Percentiles rank a stretch among this genome's conserved stretches.
These are phyloP conservation scores for Cercophora newfieldiana DNA, from an alignment of 495 filamentous ascomycete species.

Conservation along the genomic window DNA sequence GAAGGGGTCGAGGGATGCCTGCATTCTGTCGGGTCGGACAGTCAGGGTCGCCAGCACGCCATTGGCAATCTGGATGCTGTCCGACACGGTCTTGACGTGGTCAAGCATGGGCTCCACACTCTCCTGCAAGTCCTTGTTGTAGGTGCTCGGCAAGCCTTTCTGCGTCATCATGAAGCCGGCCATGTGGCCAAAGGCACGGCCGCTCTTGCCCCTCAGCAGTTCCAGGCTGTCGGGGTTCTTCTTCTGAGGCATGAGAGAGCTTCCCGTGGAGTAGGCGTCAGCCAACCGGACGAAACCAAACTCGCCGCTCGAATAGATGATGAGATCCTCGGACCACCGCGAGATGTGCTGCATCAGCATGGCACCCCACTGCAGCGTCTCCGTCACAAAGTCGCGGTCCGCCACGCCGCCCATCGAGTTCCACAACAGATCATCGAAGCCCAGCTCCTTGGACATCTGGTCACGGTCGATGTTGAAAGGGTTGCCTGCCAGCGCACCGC, in stretches of 20 bases:
- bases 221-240: conserved; percentile 79
- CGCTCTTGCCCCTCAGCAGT: conserved; percentile 83
- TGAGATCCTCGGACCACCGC: conserved; percentile 85
- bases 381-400: conserved; percentile 87
- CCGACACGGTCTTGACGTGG: conserved; percentile 79
- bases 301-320: conserved; percentile 81
- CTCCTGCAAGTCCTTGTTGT: conserved; percentile 96
- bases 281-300: conserved; percentile 82
- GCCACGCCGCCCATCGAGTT: conserved; percentile 84
- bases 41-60: conserved; percentile 76
- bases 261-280: conserved; percentile 84
- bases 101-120: conserved; percentile 85
- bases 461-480: conserved; percentile 88
- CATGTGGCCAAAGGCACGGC: conserved; percentile 85
- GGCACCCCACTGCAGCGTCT: conserved; percentile 86
- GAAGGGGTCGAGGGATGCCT: conserved; percentile 62
- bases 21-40: conserved; percentile 74
- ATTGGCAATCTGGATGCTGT: conserved; percentile 84
- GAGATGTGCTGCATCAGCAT: conserved; percentile 86
- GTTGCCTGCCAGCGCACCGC: conserved; percentile 89
- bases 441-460: conserved; percentile 82
- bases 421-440: conserved; percentile 77
- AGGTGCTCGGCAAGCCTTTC: conserved; percentile 86
- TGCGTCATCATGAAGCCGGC: conserved; percentile 82
- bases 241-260: conserved; percentile 90